Percentiles rank a stretch among this genome's conserved stretches.
Evolutionary conservation across 495 filamentous ascomycete species (phyloP).

Genomic region (Penicillium parvum): DNA sequence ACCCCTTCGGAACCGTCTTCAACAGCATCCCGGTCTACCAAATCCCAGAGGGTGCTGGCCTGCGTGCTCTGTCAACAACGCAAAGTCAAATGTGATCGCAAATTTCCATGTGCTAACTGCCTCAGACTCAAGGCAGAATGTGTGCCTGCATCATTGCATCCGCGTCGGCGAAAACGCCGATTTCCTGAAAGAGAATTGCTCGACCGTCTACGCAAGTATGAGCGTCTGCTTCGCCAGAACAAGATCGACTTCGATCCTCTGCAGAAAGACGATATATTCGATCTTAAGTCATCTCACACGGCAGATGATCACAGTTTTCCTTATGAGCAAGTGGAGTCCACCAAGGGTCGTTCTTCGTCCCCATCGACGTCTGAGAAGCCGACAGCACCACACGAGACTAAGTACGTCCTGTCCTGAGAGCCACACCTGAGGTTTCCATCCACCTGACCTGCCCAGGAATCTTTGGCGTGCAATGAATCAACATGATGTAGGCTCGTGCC

Average conservation of each 20-base stretch:
- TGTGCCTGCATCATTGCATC: slow-evolving; percentile 39
- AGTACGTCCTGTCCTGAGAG: slow-evolving; percentile 28
- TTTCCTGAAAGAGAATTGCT: slow-evolving; percentile 54
- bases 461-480: slow-evolving; percentile 46
- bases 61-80: slow-evolving; percentile 55
- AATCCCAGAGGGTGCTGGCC: slow-evolving; percentile 47
- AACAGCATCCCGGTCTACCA: neutral
- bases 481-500: slow-evolving; percentile 35
- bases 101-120: slow-evolving; percentile 52
- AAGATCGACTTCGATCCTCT: slow-evolving; percentile 50
- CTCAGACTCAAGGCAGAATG: slow-evolving; percentile 37
- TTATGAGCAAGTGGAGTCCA: slow-evolving; percentile 15
- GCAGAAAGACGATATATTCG: slow-evolving; percentile 25
- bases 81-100: slow-evolving; percentile 55
- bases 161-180: slow-evolving; percentile 43
- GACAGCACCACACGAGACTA: slow-evolving; percentile 33
- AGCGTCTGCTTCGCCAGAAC: slow-evolving; percentile 48
- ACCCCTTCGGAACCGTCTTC: neutral
- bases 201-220: slow-evolving; percentile 48
- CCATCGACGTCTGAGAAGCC: slow-evolving; percentile 23
- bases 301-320: slow-evolving; percentile 19
- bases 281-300: neutral
- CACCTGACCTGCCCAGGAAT: slow-evolving; percentile 24
- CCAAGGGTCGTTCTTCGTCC: slow-evolving; percentile 8
- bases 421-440: neutral